These are phyloP conservation scores for Collybiopsis luxurians DNA, from an alignment of 768 basidiomycete genomes.

Conservation along the genomic window DNA sequence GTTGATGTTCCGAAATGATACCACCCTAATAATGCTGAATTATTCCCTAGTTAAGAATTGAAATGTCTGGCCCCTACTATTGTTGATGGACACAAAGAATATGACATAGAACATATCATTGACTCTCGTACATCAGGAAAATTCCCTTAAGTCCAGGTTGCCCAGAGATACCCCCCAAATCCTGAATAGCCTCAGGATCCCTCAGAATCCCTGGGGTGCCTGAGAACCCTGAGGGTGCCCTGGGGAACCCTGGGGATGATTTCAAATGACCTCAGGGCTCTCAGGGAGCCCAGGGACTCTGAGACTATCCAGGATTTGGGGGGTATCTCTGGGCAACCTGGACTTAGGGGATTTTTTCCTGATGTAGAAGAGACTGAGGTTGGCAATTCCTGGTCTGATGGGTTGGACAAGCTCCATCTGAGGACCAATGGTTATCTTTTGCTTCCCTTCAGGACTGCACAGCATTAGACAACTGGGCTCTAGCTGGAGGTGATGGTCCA, in stretches of 20 bases:
- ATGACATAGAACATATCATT: slow-evolving; percentile 17
- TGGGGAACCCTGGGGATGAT: no score
- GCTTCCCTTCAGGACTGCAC: slow-evolving; percentile 9
- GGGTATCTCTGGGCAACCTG: no score
- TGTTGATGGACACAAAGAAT: slow-evolving; percentile 15
- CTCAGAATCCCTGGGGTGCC: no score
- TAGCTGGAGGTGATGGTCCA: background rate
- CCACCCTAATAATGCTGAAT: slow-evolving; percentile 15
- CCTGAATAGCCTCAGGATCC: no score
- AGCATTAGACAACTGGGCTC: background rate
- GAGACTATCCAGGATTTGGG: no score
- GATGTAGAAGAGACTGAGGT: slow-evolving; percentile 17
- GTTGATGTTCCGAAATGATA: slow-evolving; percentile 20
- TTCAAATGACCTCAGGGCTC: no score
- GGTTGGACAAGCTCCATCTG: slow-evolving; percentile 15
- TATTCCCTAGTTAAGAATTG: slow-evolving; percentile 21
- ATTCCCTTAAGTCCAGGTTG: no score
- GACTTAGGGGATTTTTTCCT: no score
- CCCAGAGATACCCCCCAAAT: no score
- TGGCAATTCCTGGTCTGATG: slow-evolving; percentile 22
- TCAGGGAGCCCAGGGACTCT: no score
- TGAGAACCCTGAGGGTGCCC: no score
- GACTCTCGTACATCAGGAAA: no score
- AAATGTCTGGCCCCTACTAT: slow-evolving; percentile 11
- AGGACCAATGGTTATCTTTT: slow-evolving; percentile 20